A percentile compares a stretch with the other conserved stretches of the same genome.
Conservation (phyloP, 352 stramenopile genomes). For the Phytophthora ramorum region DNA sequence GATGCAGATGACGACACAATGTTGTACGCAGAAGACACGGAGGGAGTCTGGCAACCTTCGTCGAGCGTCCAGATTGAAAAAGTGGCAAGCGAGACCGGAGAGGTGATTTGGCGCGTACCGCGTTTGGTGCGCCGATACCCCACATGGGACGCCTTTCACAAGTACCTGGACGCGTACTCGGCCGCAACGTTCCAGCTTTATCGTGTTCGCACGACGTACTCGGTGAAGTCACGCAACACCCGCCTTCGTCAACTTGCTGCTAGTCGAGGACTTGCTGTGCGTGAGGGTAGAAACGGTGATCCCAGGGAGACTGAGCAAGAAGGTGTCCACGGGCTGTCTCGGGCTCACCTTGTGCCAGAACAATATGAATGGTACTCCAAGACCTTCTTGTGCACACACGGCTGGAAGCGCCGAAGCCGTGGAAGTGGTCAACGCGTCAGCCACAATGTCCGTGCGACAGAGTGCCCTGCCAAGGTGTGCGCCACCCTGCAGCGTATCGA, state of each 20-base stretch:
- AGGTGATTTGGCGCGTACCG: conserved; percentile 54
- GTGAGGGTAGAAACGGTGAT: conserved; percentile 14
- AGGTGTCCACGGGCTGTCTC: conserved; percentile 28
- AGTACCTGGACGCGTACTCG: conserved; percentile 68
- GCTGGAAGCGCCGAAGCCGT: conserved; percentile 75
- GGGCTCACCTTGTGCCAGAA: conserved; percentile 60
- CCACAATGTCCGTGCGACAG: conserved; percentile 70
- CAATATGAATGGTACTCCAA: conserved; percentile 83
- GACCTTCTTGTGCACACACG: conserved; percentile 82
- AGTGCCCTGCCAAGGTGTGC: conserved; percentile 73
- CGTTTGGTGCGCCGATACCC: conserved; percentile 55
- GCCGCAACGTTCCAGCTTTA: conserved; percentile 72
- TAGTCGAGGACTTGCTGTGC: conserved; percentile 41
- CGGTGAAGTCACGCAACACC: conserved; percentile 64
- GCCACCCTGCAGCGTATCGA: conserved; percentile 67
- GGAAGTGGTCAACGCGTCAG: conserved; percentile 75
- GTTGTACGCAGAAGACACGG: conserved; percentile 38
- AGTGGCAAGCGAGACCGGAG: conserved; percentile 35
- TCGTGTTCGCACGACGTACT: conserved; percentile 79
- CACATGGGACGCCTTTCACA: conserved; percentile 66
- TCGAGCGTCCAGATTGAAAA: conserved; percentile 32
- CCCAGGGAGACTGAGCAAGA: conserved; percentile 14
- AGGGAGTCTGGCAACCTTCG: conserved; percentile 39
- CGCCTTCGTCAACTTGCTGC: conserved; percentile 60
- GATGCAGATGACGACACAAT: conserved; percentile 29